Percentiles rank a stretch among this genome's conserved stretches.
Evolutionary conservation across 805 yeast genomes (phyloP).

Genomic region (Suhomyces vadensis): DNA sequence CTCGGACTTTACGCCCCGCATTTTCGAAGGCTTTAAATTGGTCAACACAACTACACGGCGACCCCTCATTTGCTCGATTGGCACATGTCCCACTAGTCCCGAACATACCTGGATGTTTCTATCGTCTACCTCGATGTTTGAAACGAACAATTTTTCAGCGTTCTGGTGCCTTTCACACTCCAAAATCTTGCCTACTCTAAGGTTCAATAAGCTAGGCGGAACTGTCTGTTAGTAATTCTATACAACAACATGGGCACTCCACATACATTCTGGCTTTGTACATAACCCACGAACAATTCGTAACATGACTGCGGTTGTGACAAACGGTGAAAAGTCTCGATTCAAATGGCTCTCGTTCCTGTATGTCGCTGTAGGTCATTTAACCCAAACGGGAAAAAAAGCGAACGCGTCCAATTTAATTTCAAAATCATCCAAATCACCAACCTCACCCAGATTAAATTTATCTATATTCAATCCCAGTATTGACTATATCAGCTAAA

Average conservation of each 20-base stretch:
- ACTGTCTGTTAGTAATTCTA: slow-evolving; percentile 10
- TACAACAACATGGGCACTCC: not conserved
- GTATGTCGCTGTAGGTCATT: not conserved
- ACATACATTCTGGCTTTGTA: slow-evolving; percentile 1
- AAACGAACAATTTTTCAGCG: slow-evolving; percentile 62
- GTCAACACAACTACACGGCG: slow-evolving; percentile 52
- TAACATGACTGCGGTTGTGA: not conserved
- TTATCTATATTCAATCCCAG: too few species aligned
- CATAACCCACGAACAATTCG: not conserved
- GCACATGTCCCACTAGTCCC: slow-evolving; percentile 52
- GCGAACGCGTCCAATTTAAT: not conserved
- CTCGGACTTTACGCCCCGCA: slow-evolving; percentile 62
- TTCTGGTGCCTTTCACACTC: slow-evolving; percentile 51
- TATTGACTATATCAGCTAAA: slow-evolving; percentile 2
- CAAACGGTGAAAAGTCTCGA: not conserved
- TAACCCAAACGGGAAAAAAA: slow-evolving; percentile 1
- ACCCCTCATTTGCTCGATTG: slow-evolving; percentile 37
- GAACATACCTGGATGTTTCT: slow-evolving; percentile 52
- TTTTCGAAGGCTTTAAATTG: slow-evolving; percentile 60
- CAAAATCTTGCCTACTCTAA: slow-evolving; percentile 50
- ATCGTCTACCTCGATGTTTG: slow-evolving; percentile 40
- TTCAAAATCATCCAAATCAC: not conserved
- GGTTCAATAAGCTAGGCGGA: slow-evolving; percentile 22
- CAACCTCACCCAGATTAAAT: not conserved
- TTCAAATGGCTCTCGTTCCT: not conserved